Evolutionary conservation across 345 rosid species (phyloP).

Genomic region (Gossypium ekmanianum): DNA sequence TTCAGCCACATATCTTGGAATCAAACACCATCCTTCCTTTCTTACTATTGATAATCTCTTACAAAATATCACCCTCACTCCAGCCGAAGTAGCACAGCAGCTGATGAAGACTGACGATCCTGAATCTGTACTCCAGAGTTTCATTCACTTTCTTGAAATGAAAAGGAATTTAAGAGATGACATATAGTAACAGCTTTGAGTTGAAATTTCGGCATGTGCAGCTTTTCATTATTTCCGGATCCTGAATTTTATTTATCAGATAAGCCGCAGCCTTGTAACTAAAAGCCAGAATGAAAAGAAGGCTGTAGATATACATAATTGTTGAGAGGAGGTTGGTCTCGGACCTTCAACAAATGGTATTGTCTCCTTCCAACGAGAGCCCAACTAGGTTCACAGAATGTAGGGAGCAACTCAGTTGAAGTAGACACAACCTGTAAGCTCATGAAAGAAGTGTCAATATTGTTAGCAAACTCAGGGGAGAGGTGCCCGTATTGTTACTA

Average conservation of each 20-base stretch:
- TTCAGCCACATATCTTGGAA: conserved; percentile 14
- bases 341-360: no score
- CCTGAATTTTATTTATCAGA: background rate
- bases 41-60: conserved; percentile 11
- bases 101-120: conserved; percentile 35
- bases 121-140: conserved; percentile 17
- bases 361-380: no score
- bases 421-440: no score
- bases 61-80: background rate
- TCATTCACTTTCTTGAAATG: conserved; percentile 28
- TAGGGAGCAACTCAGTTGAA: no score
- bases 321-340: no score
- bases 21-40: conserved; percentile 10
- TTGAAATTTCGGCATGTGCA: background rate
- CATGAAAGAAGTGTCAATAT: no score
- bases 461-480: no score
- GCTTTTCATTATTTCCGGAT: background rate
- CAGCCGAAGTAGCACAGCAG: conserved; percentile 36
- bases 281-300: background rate
- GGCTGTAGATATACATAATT: background rate
- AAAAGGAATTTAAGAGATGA: conserved; percentile 18
- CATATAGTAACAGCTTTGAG: background rate
- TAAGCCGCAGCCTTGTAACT: no score
- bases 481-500: no score
- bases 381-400: no score